Conservation (phyloP, 768 basidiomycete genomes). For the Kwoniella mangroviensis region DNA sequence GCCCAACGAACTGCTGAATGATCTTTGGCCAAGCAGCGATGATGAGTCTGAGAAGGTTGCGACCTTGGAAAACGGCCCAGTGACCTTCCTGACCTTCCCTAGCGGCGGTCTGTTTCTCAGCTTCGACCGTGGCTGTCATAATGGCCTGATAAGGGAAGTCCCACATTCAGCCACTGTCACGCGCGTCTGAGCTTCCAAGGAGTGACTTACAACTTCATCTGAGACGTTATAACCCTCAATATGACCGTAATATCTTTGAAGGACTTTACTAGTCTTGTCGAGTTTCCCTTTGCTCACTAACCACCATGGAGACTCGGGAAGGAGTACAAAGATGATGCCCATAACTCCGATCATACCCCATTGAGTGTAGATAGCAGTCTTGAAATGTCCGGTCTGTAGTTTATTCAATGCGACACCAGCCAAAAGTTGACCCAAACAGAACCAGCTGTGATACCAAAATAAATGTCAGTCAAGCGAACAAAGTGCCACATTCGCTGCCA, state of each 20-base stretch:
- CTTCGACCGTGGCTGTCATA: constrained; percentile 26
- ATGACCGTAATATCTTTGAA: constrained; percentile 16
- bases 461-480: background rate
- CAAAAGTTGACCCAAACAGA: constrained; percentile 39
- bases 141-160: background rate
- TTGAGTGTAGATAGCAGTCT: constrained; percentile 35
- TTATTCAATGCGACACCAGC: constrained; percentile 33
- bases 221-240: constrained; percentile 32
- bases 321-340: constrained; percentile 24
- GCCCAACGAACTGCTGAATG: constrained; percentile 27
- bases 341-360: constrained; percentile 32
- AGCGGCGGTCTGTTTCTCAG: constrained; percentile 8
- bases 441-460: constrained; percentile 26
- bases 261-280: constrained; percentile 25
- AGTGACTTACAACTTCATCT: constrained; percentile 14
- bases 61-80: constrained; percentile 21
- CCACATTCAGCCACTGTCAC: too few species aligned
- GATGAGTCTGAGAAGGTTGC: constrained; percentile 22
- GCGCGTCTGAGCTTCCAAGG: background rate
- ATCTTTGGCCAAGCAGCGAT: constrained; percentile 32
- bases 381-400: constrained; percentile 25
- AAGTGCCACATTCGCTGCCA: background rate
- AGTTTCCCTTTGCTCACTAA: constrained; percentile 29
- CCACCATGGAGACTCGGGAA: constrained; percentile 38
- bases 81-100: constrained; percentile 14